Base-by-base conservation (phyloP, 2,329 filamentous ascomycete species). In the Sphaerulina vaccinii region DNA sequence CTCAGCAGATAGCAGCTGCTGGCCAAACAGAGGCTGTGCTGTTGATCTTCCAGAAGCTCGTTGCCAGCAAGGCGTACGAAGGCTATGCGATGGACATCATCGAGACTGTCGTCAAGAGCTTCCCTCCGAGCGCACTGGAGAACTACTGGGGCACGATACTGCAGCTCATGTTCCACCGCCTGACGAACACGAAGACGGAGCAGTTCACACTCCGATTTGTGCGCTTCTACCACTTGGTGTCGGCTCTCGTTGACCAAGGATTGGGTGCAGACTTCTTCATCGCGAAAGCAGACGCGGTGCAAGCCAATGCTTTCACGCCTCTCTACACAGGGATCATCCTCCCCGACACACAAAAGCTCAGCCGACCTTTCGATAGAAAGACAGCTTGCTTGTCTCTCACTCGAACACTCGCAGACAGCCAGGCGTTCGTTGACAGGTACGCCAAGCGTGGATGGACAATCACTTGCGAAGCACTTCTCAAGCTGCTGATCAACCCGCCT, bases 211-310 rank as follows among this genome's bases (percentile, higher is more conserved):
- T 89, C 49, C 86, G 90, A 47, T 96, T 99, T 68, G 87, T 91
- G 48, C 86, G 90, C 27, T 95, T 99, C 77, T 99, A 95, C 70
- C 92, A 99, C 71, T 84, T 96, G 57, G 81, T 97, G 49, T 89
- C 88, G 23, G 88, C 90, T 15, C 80, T 79, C 56, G 83, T 87
- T 27, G 86, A 93, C 57, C 82, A 83, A 60, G 90, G 90, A n/a
- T 83, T 93, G 52, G 93, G 92, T 41, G 82, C 90, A 6, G 93
- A 99, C 71, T 96, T 90, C 74, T 93, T 96, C 74, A 88, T 96
- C 72, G 80, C 80, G 59, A 81, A 90, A 57, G 85, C 88, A n/a
- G 88, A 97, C 67, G 78, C 83, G 56, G 79, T 97, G 23, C 91
- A 96, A 70, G 76, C 81, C 29, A 77, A 79, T 44, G 80, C 93